Evolutionary conservation across 805 yeast genomes (phyloP), one percentile per base, ranked within the genome.

Genomic region (Saturnispora galanensis): DNA sequence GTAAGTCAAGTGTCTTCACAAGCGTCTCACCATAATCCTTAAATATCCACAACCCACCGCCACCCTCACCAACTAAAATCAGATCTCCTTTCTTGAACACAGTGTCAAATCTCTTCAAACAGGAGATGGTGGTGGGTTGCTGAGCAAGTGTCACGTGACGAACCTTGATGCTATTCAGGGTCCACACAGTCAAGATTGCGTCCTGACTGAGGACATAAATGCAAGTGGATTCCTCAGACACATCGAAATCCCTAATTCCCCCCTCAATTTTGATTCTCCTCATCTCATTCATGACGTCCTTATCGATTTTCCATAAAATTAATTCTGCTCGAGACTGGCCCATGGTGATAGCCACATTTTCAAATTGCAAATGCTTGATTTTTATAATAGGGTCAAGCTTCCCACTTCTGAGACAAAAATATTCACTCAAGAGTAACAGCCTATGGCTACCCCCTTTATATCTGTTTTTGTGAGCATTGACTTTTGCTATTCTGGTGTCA

Each of bases 221-320:
- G 3, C 37, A 18, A 21, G 49, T 41, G 0, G 43, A 39, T 1
- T 41, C 45, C 35, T 54, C 62, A 10, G 68, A 49, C 0, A 69
- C 54, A 3, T 73, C 73, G 37, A 82, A 68, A 39, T 48, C 48
- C 30, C 21, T 37, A 33, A 48, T 48, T 5, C 47, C 52, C 5
- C 48, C 42, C 8, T 55, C 26, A 18, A 32, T 10, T 16, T 21
- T 16, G 16, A 40, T 40, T 33, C 36, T 31, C 3, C 16, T 48
- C 6, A 57, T 50, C 39, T 57, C 56, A 45, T 84, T 60, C 3
- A 83, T 68, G 42, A 70, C 70, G 42, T 66, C 67, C 29, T 79
- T 57, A 2, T 77, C 69, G 34, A 77, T 54, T 52, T 86, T 87
- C 95, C 95, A 86, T 2, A 80, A 49, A 13, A 71, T 69, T 29